Base-by-base conservation (phyloP, 2,329 filamentous ascomycete genomes). In the Zopfia rhizophila region DNA sequence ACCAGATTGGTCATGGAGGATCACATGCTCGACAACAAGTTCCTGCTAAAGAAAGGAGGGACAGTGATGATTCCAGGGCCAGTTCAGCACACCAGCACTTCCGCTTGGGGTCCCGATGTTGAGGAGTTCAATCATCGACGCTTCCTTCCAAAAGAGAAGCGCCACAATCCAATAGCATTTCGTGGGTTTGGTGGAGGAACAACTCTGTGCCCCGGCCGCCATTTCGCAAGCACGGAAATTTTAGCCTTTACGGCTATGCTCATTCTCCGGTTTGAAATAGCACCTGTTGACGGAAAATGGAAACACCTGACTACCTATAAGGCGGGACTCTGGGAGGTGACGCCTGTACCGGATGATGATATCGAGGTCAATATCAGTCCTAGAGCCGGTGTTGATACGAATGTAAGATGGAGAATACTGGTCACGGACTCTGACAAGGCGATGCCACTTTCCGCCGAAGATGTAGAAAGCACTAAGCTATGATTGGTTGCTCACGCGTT, bases 171-270 rank as follows among this genome's bases (percentile, higher is more conserved):
- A 3, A 45, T 51, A 0, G 58, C 57, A 0, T 68, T 66, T 28
- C 41, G 63, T 7, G 52, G 41, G 0, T 69, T 69, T 44, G 65
- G 66, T 5, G 60, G 65, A 3, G 65, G 65, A 0, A 45, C 48
- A 3, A 63, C 53, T 3, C 38, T 70, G 1, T 70, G 68, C 36
- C 66, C 68, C 2, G 68, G 66, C 2, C 55, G 66, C 4, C 59
- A 69, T 39, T 70, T 70, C 38, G 64, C 65, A 0, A 64, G 21
- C 7, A 64, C 48, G 1, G 63, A 69, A 30, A 58, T 69, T 16
- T 23, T 67, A 17, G 47, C 54, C 2, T 44, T 66, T n/a, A 51
- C 51, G 1, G 55, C 66, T 5, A 45, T 68, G 53, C 33, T 69
- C 23, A 35, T 69, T 8, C 13, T 60, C 13, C 39, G 61, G 3